These are phyloP conservation scores for Saururus chinensis DNA, from an alignment of 164 flowering plant species.

Conservation along the genomic window DNA sequence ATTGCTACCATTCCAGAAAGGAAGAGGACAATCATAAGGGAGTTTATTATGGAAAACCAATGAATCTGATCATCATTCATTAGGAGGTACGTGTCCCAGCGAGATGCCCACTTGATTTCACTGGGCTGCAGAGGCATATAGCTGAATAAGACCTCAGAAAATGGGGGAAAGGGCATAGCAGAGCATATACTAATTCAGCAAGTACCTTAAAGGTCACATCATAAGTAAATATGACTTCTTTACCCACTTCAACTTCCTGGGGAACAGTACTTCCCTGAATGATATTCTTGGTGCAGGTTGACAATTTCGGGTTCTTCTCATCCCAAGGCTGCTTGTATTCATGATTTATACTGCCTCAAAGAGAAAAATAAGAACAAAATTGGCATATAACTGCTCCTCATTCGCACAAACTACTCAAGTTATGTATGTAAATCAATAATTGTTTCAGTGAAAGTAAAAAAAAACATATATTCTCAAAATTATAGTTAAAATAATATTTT, in stretches of 20 bases:
- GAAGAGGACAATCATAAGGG: slow-evolving; percentile 42
- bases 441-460: too few relatives aligned
- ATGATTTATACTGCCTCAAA: slow-evolving; percentile 61
- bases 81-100: slow-evolving; percentile 40
- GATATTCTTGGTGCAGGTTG: slow-evolving; percentile 72
- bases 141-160: not conserved
- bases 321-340: slow-evolving; percentile 80
- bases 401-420: not conserved
- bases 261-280: slow-evolving; percentile 55
- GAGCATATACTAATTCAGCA: too few relatives aligned
- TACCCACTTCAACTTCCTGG: slow-evolving; percentile 68
- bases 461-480: too few relatives aligned
- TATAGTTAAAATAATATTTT: too few relatives aligned
- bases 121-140: slow-evolving; percentile 22
- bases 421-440: too few relatives aligned
- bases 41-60: slow-evolving; percentile 40
- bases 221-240: slow-evolving; percentile 43
- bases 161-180: not conserved
- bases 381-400: not conserved
- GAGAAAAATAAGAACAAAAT: slow-evolving; percentile 8
- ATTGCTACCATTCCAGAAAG: slow-evolving; percentile 47
- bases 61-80: slow-evolving; percentile 38
- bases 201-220: slow-evolving; percentile 43
- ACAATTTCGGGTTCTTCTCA: slow-evolving; percentile 74
- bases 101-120: slow-evolving; percentile 48